Evolutionary conservation across 805 yeast species (phyloP).

Genomic region (Starmerella cellae): DNA sequence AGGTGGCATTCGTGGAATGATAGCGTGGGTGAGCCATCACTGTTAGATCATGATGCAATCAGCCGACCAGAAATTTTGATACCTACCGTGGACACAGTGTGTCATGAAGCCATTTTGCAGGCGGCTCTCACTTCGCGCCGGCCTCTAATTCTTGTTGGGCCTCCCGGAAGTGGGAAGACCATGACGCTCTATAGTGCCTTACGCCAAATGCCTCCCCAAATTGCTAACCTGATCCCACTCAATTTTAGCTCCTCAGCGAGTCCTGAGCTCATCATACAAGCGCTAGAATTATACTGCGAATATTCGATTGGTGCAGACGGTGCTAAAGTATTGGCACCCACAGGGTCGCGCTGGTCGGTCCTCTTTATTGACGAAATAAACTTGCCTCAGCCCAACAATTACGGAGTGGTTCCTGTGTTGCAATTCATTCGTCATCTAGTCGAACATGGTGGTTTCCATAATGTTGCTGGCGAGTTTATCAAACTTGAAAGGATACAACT

Average conservation of each 20-base stretch:
- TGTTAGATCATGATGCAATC: conserved; percentile 48
- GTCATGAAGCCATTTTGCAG: conserved; percentile 50
- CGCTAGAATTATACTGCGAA: conserved; percentile 61
- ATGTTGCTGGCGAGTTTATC: conserved; percentile 46
- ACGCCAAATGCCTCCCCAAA: conserved; percentile 38
- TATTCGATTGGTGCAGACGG: conserved; percentile 45
- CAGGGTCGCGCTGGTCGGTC: conserved; percentile 56
- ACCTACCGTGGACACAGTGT: conserved; percentile 65
- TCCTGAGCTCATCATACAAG: conserved; percentile 44
- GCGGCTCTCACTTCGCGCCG: conserved; percentile 42
- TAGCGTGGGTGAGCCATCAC: conserved; percentile 14
- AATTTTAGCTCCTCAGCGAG: conserved; percentile 76
- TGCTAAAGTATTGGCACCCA: conserved; percentile 41
- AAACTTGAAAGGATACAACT: conserved; percentile 50
- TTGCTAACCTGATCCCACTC: conserved; percentile 46
- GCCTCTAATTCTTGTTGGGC: conserved; percentile 74
- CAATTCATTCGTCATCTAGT: conserved; percentile 62
- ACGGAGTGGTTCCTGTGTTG: conserved; percentile 60
- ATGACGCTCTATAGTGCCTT: conserved; percentile 71
- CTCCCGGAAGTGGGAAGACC: conserved; percentile 95
- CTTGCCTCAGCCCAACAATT: conserved; percentile 57
- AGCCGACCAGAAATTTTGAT: conserved; percentile 50
- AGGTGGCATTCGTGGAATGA: conserved; percentile 35
- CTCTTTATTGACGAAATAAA: conserved; percentile 88
- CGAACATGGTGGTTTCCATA: conserved; percentile 70